Evolutionary conservation across 441 rosid genomes (phyloP), one percentile per base, ranked within the genome.

Genomic region (Manihot esculenta): DNA sequence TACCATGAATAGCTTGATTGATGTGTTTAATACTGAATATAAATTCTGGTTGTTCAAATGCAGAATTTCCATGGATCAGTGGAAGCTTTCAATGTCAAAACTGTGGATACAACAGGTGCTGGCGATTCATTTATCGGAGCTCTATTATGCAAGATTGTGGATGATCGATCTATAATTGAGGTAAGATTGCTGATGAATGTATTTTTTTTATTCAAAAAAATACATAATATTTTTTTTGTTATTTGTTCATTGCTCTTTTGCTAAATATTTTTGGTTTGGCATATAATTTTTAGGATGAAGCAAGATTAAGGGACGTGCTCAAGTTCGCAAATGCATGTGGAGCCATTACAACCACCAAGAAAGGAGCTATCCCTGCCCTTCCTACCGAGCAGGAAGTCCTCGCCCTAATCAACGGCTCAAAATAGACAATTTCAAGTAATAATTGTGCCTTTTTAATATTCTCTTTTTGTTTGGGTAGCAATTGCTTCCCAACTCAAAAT

Each of bases 101-200:
- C 98, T 0, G 83, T 94, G n/a, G 99, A 94, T 75, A 92, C 99
- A 72, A 94, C 99, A 2, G 97, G 99, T 41, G 99, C 98, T 55
- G 99, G 99, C 44, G 99, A 94, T 76, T 75, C 99, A 10, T 94
- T 87, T 59, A 85, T 94, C 0, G 99, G 99, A 42, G 97, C 99
- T n/a, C 81, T 94, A 61, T 84, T 94, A 45, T 74, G 84, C 88
- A 90, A 84, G 85, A 60, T 90, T 64, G 97, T 92, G 2, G 91
- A 85, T 56, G 94, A 92, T 66, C 89, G 70, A n/a, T 80, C 91
- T 13, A 35, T 90, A 0, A 77, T 94, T 0, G 97, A 94, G 86
- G 98, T 87, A 76, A 74, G 62, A 30, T 2, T 30, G 4, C 4
- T 30, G n/a, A n/a, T n/a, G n/a, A n/a, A n/a, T n/a, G n/a, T n/a